Evolutionary conservation across 768 basidiomycete genomes (phyloP), one percentile per base, ranked within the genome.

Genomic region (Fomitopsis pulvina): DNA sequence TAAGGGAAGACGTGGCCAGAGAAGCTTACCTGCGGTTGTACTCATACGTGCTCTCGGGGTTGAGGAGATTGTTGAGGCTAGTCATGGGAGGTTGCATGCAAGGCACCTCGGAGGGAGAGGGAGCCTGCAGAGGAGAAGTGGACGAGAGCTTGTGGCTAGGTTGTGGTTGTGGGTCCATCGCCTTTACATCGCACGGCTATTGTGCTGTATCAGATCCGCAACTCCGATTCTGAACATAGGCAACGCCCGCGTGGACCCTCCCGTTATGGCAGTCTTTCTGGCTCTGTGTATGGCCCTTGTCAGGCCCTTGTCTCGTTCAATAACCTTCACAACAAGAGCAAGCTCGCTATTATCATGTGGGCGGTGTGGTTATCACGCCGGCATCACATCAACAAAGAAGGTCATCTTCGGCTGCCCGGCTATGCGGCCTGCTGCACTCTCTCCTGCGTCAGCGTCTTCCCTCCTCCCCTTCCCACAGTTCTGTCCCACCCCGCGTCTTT

Each of bases 31-130:
- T 54, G 48, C 52, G 45, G 11, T 57, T 53, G 12, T 53, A 50
- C 42, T 63, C 59, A 40, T 58, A 57, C 32, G 51, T 52, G 22
- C 18, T 21, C 46, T 61, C 60, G 2, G 62, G 62, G 50, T 63
- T 63, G 53, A 63, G 60, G 50, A 63, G 59, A 53, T 47, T 57
- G 52, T 63, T 60, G 54, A 63, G 59, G 48, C 53, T 57, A 44
- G 62, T 51, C 62, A 63, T 63, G 30, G 22, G 40, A 48, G 41
- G 32, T 42, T 43, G 48, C 45, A 26, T 45, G 39, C 30, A 48
- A 21, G 22, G 48, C 16, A 50, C 30, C 47, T 42, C 41, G 53
- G 45, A 49, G 41, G 44, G 45, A 41, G 55, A 37, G 42, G 48
- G 55, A 41, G 58, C 51, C 44, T 48, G 55, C 34, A 46, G 37